phyloP scores from a whole-genome alignment of 345 rosid species.

The Salix suchowensis region DNA sequence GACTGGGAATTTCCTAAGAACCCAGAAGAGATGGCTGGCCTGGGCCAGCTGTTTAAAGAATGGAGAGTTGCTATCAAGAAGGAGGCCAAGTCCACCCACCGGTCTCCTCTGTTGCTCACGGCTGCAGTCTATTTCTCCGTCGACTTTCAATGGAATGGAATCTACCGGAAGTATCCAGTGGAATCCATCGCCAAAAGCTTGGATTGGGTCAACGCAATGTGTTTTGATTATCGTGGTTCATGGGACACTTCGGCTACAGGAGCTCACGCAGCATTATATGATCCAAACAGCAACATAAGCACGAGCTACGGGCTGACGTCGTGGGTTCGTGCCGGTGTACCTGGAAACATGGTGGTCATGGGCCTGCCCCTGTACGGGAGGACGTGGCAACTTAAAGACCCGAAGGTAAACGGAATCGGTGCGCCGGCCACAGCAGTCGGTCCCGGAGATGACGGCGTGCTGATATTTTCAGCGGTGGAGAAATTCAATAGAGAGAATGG shows the following conservation, averaged over 20 bases:
- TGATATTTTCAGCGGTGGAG: constrained; percentile 18
- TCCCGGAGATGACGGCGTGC: constrained; percentile 27
- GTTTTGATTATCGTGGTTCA: constrained; percentile 47
- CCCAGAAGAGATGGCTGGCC: constrained; percentile 35
- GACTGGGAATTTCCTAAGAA: constrained; percentile 55
- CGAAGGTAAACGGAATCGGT: constrained; percentile 40
- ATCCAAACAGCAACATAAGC: constrained; percentile 50
- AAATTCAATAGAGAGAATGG: constrained; percentile 28
- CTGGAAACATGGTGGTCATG: constrained; percentile 42
- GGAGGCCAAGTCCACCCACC: constrained; percentile 35
- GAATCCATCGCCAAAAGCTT: constrained; percentile 28
- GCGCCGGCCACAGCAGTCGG: constrained; percentile 47
- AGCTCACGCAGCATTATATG: constrained; percentile 51
- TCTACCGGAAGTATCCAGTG: constrained; percentile 31
- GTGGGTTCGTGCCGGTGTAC: constrained; percentile 54
- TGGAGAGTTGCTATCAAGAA: constrained; percentile 38
- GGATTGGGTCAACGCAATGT: constrained; percentile 66
- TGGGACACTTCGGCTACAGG: constrained; percentile 45
- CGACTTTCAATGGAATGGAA: constrained; percentile 20
- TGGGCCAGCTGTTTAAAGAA: constrained; percentile 29
- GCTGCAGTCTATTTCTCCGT: constrained; percentile 50
- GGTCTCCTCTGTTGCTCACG: constrained; percentile 40
- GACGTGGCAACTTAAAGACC: constrained; percentile 50
- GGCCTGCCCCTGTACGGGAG: constrained; percentile 63
- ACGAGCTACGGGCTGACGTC: constrained; percentile 50